Conservation (phyloP, 2,329 filamentous ascomycete species). For the Exserohilum turcica region DNA sequence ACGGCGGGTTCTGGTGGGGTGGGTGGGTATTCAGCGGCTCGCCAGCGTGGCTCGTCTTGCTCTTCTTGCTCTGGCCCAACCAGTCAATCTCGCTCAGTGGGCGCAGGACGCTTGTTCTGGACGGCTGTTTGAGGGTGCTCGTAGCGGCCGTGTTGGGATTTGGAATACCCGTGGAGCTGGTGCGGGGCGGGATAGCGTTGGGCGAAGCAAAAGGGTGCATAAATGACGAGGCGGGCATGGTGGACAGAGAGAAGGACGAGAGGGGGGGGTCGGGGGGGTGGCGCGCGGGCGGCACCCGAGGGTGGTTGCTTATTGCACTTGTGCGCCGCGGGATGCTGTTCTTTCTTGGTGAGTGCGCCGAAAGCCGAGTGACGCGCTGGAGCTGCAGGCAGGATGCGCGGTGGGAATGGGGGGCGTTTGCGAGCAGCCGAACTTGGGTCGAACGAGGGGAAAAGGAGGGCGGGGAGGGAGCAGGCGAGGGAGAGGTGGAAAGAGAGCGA, state of each 20-base stretch:
- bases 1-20: slow-evolving; percentile 8
- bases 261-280: too few species aligned
- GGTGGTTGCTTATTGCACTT: neutral
- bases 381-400: slow-evolving; percentile 12
- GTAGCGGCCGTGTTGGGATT: slow-evolving; percentile 26
- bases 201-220: slow-evolving; percentile 44
- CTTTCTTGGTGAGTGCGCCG: too few species aligned
- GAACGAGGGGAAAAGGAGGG: neutral
- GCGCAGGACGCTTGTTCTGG: slow-evolving; percentile 38
- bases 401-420: slow-evolving; percentile 2
- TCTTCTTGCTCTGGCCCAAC: slow-evolving; percentile 49
- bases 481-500: neutral
- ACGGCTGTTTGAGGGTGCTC: slow-evolving; percentile 31
- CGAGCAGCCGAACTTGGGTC: neutral
- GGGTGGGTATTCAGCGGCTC: slow-evolving; percentile 17
- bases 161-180: slow-evolving; percentile 44
- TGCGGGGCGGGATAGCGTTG: slow-evolving; percentile 49
- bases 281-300: slow-evolving; percentile 1
- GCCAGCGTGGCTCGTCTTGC: slow-evolving; percentile 38
- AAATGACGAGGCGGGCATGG: slow-evolving; percentile 24
- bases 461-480: neutral
- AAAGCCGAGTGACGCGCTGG: neutral
- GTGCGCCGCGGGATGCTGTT: too few species aligned
- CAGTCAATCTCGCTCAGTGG: slow-evolving; percentile 48
- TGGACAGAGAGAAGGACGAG: too few species aligned